These are phyloP conservation scores for Mycena floridula DNA, from an alignment of 768 basidiomycete species.

Conservation along the genomic window DNA sequence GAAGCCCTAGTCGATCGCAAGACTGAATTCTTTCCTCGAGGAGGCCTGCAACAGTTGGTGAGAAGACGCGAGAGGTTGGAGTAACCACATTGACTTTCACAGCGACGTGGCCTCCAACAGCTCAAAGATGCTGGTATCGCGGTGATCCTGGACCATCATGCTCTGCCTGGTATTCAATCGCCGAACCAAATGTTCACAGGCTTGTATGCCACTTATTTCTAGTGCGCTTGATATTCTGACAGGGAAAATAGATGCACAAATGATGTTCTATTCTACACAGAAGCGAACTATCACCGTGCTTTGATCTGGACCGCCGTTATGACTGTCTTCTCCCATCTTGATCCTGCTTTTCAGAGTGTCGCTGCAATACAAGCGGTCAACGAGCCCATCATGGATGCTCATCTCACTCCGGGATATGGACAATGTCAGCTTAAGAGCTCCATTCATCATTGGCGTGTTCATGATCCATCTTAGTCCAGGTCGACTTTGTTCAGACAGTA, in stretches of 20 bases:
- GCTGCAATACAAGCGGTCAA: slow-evolving; percentile 74
- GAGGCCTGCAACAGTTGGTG: slow-evolving; percentile 63
- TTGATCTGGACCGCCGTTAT: slow-evolving; percentile 80
- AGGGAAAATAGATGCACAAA: too few species aligned
- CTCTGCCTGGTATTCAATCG: slow-evolving; percentile 62
- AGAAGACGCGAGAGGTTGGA: slow-evolving; percentile 11
- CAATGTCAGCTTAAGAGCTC: slow-evolving; percentile 42
- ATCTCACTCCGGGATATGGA: slow-evolving; percentile 64
- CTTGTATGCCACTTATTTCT: too few species aligned
- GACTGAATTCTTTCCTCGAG: slow-evolving; percentile 61
- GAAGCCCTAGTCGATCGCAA: slow-evolving; percentile 61
- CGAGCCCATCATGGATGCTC: slow-evolving; percentile 71
- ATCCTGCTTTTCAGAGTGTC: slow-evolving; percentile 60
- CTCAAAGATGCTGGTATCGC: slow-evolving; percentile 57
- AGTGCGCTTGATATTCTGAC: slow-evolving; percentile 2
- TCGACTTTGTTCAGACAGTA: slow-evolving; percentile 59
- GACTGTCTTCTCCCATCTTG: slow-evolving; percentile 64
- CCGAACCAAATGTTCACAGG: slow-evolving; percentile 64
- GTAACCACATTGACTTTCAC: not conserved
- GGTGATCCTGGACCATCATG: slow-evolving; percentile 63
- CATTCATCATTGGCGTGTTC: not conserved
- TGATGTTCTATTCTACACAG: too few species aligned
- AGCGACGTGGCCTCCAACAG: slow-evolving; percentile 61
- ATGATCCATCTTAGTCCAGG: slow-evolving; percentile 43
- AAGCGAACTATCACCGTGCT: slow-evolving; percentile 69